These are phyloP conservation scores for Cucurbita moschata DNA, from an alignment of 306 rosid genomes.

Conservation along the genomic window DNA sequence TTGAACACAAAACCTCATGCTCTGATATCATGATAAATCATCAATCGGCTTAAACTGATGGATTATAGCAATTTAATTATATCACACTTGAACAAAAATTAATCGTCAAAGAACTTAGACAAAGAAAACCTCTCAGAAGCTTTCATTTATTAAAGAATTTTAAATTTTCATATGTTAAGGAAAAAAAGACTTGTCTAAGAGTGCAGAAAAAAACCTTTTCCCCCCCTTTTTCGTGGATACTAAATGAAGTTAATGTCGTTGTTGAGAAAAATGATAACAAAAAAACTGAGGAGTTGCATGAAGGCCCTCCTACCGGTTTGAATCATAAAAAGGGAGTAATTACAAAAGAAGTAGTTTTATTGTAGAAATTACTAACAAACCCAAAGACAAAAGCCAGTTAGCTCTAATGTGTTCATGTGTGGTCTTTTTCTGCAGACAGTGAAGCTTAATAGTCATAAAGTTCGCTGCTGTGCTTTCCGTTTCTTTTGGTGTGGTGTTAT, in stretches of 20 bases:
- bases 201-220: neutral
- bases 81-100: neutral
- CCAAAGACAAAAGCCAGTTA: neutral
- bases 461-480: neutral
- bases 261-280: neutral
- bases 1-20: no score
- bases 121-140: neutral
- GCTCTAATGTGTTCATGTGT: neutral
- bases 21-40: no score
- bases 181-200: neutral
- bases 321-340: neutral
- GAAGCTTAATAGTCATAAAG: neutral
- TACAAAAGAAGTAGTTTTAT: neutral
- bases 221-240: neutral
- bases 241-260: neutral
- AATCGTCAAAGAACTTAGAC: no score
- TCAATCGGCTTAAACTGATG: neutral
- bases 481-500: neutral
- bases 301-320: neutral
- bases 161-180: neutral
- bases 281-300: neutral
- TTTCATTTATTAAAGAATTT: neutral
- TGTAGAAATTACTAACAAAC: neutral
- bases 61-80: no score
- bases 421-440: neutral